A percentile compares a stretch with the other conserved stretches of the same genome.
These are phyloP conservation scores for Candida cerambycidarum DNA, from an alignment of 805 yeast species.

Conservation along the genomic window DNA sequence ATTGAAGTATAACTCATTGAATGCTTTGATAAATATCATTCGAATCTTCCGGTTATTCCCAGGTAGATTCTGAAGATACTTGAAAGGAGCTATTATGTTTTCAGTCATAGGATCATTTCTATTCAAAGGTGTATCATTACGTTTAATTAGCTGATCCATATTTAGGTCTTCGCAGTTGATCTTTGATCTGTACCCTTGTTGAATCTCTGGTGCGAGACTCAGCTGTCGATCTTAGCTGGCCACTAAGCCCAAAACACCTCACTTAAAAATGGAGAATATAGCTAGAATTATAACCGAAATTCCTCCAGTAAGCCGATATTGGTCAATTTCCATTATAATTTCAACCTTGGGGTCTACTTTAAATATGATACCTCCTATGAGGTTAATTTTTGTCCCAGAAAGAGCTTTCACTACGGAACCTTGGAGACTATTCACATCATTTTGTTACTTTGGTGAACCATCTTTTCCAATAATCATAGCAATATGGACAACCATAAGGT, in stretches of 20 bases:
- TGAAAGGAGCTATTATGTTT: conserved; percentile 27
- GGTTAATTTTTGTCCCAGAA: conserved; percentile 27
- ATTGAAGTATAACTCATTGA: conserved; percentile 32
- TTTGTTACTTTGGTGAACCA: conserved; percentile 29
- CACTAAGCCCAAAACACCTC: no score
- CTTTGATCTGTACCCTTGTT: no score
- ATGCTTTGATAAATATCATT: conserved; percentile 29
- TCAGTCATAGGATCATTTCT: conserved; percentile 11
- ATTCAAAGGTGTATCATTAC: conserved; percentile 13
- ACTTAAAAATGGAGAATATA: conserved; percentile 16
- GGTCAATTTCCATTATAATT: conserved; percentile 27
- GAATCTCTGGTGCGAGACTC: no score
- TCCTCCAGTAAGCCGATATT: conserved; percentile 25
- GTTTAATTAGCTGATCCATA: conserved; percentile 9
- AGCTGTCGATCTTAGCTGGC: no score
- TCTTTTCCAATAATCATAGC: conserved; percentile 8
- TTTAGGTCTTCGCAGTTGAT: no score
- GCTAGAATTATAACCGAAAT: conserved; percentile 12
- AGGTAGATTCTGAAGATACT: conserved; percentile 32
- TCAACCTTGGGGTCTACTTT: conserved; percentile 20
- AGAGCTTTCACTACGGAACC: conserved; percentile 30
- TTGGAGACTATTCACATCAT: conserved; percentile 38
- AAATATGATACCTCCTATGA: conserved; percentile 18
- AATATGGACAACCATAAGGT: conserved; percentile 17
- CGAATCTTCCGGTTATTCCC: conserved; percentile 34